These are phyloP conservation scores for Geotrichum australiense DNA, from an alignment of 1,139 yeast species.

Conservation along the genomic window DNA sequence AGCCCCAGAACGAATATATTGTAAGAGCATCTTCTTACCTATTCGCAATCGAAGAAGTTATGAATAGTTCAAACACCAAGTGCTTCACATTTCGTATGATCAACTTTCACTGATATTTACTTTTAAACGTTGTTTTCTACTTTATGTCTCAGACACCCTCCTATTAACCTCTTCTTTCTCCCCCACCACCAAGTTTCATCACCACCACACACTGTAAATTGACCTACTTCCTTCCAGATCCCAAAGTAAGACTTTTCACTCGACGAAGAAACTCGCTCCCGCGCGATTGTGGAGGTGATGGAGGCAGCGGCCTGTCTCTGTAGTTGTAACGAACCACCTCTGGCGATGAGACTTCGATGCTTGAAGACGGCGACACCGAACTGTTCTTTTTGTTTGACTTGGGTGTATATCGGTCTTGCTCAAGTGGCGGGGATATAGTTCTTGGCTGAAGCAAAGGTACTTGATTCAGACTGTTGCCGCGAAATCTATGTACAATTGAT, in stretches of 20 bases:
- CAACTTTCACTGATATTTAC: no score
- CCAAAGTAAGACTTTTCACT: conserved; percentile 59
- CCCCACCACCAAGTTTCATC: no score
- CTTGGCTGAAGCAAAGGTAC: conserved; percentile 14
- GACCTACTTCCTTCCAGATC: neutral
- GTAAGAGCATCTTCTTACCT: no score
- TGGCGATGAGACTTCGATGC: conserved; percentile 6
- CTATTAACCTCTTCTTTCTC: no score
- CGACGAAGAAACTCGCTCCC: conserved; percentile 57
- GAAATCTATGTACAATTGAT: conserved; percentile 62
- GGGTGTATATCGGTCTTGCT: conserved; percentile 8
- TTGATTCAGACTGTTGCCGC: conserved; percentile 29
- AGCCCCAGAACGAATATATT: no score
- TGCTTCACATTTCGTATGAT: no score
- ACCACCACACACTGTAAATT: no score
- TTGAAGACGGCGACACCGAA: conserved; percentile 5
- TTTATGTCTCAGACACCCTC: no score
- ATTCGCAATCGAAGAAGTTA: no score
- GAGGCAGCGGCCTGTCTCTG: conserved; percentile 2
- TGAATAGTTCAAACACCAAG: no score
- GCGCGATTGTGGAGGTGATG: conserved; percentile 5
- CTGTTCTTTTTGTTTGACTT: neutral
- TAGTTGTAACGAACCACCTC: conserved; percentile 11
- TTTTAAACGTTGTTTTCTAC: no score
- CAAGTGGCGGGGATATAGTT: conserved; percentile 6